phyloP scores from a whole-genome alignment of 495 filamentous ascomycete genomes.

The Glarea lozoyensis region DNA sequence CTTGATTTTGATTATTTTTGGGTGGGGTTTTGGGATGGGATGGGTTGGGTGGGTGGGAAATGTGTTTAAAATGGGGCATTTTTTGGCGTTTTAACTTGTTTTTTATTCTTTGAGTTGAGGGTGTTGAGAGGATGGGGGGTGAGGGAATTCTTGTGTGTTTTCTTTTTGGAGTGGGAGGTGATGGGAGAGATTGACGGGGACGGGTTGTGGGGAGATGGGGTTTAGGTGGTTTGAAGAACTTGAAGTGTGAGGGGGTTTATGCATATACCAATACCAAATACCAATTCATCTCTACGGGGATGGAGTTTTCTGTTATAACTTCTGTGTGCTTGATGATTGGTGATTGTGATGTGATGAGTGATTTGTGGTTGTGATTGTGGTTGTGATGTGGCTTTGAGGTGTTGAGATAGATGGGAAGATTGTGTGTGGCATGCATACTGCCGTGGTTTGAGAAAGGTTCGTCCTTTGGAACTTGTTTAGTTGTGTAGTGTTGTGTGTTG shows the following conservation, averaged over 20 bases:
- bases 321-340: background rate
- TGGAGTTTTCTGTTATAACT: background rate
- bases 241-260: background rate
- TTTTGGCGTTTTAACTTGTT: background rate
- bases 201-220: no score
- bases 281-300: no score
- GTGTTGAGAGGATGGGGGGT: background rate
- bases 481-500: background rate
- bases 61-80: background rate
- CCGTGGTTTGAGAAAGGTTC: no score
- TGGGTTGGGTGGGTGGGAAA: background rate
- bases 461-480: background rate
- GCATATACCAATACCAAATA: background rate
- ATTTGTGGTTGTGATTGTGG: background rate
- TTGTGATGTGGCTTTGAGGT: no score
- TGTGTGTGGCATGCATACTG: no score
- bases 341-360: background rate
- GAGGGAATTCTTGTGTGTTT: background rate
- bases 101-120: background rate
- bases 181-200: no score
- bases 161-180: background rate
- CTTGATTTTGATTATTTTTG: background rate
- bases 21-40: background rate
- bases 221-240: background rate
- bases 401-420: no score